phyloP scores from a whole-genome alignment of 495 filamentous ascomycete species.

The Clavariopsis aquatica region DNA sequence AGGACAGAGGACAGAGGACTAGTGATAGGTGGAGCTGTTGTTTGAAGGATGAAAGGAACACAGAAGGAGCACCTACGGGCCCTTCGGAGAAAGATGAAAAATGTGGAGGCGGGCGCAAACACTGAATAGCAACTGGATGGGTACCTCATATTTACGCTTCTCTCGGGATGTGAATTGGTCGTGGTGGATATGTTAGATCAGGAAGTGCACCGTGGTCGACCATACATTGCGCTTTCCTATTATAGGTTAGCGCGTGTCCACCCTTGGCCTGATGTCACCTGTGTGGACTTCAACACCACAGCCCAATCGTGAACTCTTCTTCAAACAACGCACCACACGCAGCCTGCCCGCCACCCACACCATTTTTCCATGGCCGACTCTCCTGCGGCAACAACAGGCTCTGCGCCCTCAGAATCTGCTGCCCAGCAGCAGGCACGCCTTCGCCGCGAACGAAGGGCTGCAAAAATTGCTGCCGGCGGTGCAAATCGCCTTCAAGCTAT shows the following conservation, averaged over 20 bases:
- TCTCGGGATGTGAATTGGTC: no score
- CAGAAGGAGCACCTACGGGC: no score
- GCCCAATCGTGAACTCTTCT: background rate
- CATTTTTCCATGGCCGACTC: slow-evolving; percentile 32
- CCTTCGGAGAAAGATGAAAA: no score
- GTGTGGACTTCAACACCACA: background rate
- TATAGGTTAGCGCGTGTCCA: background rate
- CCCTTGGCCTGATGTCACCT: background rate
- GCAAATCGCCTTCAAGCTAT: slow-evolving; percentile 80
- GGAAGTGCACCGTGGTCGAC: no score
- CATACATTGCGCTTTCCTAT: no score
- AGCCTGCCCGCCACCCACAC: background rate
- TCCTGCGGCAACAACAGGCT: slow-evolving; percentile 9
- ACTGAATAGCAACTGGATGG: no score
- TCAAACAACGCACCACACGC: background rate
- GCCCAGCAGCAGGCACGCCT: slow-evolving; percentile 73
- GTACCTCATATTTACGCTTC: no score
- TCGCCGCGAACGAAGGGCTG: slow-evolving; percentile 85
- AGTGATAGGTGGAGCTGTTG: no score
- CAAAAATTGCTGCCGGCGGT: slow-evolving; percentile 83
- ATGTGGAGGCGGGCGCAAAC: no score
- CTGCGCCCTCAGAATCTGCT: slow-evolving; percentile 49
- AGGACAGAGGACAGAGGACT: no score
- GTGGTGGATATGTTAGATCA: no score
- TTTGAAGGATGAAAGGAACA: no score